Evolutionary conservation across 306 rosid genomes (phyloP).

Genomic region (Prunus salicina): DNA sequence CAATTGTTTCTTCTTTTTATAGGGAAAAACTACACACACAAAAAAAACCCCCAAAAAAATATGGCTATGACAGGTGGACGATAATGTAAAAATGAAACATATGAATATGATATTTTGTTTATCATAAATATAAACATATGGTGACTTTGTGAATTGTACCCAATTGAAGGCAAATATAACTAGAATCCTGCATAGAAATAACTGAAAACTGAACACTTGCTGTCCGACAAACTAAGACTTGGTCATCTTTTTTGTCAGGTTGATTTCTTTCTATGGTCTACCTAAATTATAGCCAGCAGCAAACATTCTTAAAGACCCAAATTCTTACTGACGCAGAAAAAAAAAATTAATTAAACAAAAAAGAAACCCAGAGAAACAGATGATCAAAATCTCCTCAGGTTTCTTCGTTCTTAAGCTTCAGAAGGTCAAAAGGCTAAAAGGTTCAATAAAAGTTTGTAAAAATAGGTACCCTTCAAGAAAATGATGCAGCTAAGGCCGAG

Average conservation of each 20-base stretch:
- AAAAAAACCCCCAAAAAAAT: no score
- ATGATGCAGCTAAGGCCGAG: constrained; percentile 19
- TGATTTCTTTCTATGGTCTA: constrained; percentile 33
- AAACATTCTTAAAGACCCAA: not conserved
- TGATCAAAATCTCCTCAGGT: not conserved
- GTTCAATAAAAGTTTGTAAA: constrained; percentile 24
- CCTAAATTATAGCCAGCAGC: constrained; percentile 47
- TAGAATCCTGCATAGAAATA: constrained; percentile 9
- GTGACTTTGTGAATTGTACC: not conserved
- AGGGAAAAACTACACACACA: no score
- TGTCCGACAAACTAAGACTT: constrained; percentile 26
- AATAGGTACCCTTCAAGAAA: constrained; percentile 34
- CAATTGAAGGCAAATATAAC: not conserved
- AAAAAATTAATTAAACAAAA: not conserved
- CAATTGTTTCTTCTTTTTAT: no score
- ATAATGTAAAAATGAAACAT: no score
- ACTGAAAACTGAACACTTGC: constrained; percentile 9
- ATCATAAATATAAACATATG: not conserved
- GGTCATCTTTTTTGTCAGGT: constrained; percentile 25
- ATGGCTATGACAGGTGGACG: no score
- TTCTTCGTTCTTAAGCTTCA: constrained; percentile 6
- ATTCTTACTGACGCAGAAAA: not conserved
- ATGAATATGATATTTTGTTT: no score
- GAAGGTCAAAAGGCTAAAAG: not conserved
- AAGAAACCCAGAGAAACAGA: not conserved